Percentiles rank a stretch among this genome's conserved stretches.
Evolutionary conservation across 108 stramenopile species (phyloP).

Genomic region (Seminavis robusta): DNA sequence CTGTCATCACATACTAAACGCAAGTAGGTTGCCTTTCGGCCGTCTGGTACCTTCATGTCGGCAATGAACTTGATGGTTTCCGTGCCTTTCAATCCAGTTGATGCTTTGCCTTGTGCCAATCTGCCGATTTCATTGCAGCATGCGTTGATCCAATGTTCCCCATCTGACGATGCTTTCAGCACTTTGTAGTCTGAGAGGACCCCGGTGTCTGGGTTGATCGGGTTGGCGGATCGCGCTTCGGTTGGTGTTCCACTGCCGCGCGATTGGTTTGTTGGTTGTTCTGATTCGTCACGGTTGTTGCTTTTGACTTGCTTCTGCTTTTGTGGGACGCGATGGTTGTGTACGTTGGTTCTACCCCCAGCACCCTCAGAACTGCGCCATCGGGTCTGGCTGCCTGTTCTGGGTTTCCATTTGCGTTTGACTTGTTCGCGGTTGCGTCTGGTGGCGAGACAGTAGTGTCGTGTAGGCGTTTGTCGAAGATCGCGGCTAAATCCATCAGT

Average conservation of each 20-base stretch:
- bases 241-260: background rate
- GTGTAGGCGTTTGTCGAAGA: no score
- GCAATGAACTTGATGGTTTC: slow-evolving; percentile 17
- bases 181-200: slow-evolving; percentile 18
- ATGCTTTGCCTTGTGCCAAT: slow-evolving; percentile 17
- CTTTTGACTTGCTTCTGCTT: no score
- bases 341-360: no score
- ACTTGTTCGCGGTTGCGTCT: no score
- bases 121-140: slow-evolving; percentile 17
- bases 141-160: slow-evolving; percentile 7
- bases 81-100: slow-evolving; percentile 11
- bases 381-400: no score
- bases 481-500: no score
- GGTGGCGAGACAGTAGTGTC: no score
- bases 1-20: slow-evolving; percentile 17
- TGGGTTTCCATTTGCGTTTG: no score
- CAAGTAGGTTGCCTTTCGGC: slow-evolving; percentile 11
- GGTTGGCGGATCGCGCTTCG: background rate
- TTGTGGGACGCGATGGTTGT: no score
- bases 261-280: background rate
- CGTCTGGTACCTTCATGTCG: slow-evolving; percentile 1
- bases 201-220: slow-evolving; percentile 24
- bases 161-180: slow-evolving; percentile 3
- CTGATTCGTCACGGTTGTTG: background rate
- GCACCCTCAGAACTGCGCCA: no score